phyloP scores from a whole-genome alignment of 140 eudicot species.

The Anethum foeniculum region DNA sequence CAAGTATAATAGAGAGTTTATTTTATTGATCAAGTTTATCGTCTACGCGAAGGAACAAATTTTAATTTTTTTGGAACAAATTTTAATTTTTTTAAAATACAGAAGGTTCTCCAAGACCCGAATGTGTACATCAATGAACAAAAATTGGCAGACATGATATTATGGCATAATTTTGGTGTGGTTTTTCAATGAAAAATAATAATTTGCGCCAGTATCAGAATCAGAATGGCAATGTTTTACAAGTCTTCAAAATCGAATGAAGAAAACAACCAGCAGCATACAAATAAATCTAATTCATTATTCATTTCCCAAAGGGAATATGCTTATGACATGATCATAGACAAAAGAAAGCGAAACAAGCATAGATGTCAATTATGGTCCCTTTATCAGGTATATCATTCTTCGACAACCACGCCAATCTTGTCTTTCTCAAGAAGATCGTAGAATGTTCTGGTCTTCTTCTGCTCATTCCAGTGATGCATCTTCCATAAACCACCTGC shows the following conservation, averaged over 20 bases:
- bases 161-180: neutral
- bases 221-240: neutral
- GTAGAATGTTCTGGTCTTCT: slow-evolving; percentile 28
- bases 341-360: neutral
- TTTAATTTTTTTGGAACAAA: too few species aligned
- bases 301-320: neutral
- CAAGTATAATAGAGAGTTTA: too few species aligned
- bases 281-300: neutral
- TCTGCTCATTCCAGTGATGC: slow-evolving; percentile 42
- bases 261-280: neutral
- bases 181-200: neutral
- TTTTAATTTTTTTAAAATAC: too few species aligned
- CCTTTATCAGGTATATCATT: neutral
- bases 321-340: neutral
- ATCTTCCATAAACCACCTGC: slow-evolving; percentile 38
- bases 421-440: slow-evolving; percentile 34
- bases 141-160: neutral
- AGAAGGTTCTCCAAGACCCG: neutral
- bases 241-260: neutral
- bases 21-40: too few species aligned
- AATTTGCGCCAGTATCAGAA: neutral
- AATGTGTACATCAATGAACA: neutral
- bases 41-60: too few species aligned
- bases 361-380: neutral
- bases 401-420: slow-evolving; percentile 26